These are phyloP conservation scores for Ceratobasidium sp. DNA, from an alignment of 1,284 basidiomycete genomes.

Conservation along the genomic window DNA sequence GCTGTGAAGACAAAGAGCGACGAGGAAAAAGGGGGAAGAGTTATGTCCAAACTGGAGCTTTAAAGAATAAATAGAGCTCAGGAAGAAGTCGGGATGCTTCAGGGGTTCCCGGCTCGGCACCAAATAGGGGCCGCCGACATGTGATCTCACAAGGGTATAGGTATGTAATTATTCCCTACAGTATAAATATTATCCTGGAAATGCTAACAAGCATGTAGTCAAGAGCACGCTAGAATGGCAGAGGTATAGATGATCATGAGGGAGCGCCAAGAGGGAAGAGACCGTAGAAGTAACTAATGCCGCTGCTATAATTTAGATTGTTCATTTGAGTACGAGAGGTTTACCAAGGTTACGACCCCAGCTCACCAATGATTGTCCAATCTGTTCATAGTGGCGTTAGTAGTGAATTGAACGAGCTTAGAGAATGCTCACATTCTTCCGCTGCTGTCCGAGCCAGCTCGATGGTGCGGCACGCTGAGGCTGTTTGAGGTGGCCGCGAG, in stretches of 20 bases:
- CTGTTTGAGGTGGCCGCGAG: conserved; percentile 44
- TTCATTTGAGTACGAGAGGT: background rate
- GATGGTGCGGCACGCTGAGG: conserved; percentile 40
- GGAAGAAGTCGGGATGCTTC: background rate
- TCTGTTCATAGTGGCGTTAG: conserved; percentile 1
- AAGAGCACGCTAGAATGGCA: conserved; percentile 32
- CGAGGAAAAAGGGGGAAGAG: background rate
- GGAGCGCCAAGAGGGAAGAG: conserved; percentile 16
- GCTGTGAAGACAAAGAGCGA: conserved; percentile 18
- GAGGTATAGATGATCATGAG: conserved; percentile 29
- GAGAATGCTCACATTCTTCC: conserved; percentile 39
- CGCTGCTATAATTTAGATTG: conserved; percentile 17
- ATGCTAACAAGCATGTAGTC: conserved; percentile 13
- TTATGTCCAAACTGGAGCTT: background rate
- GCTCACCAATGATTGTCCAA: conserved; percentile 38
- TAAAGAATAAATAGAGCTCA: conserved; percentile 1
- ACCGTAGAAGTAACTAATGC: conserved; percentile 22
- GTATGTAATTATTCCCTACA: conserved; percentile 23
- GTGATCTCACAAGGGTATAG: background rate
- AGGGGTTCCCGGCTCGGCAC: conserved; percentile 16
- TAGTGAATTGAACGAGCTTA: background rate
- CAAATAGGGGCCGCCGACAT: conserved; percentile 16
- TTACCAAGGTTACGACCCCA: background rate
- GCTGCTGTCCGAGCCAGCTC: conserved; percentile 49
- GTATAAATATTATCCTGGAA: conserved; percentile 22